Evolutionary conservation across 1,284 basidiomycete species (phyloP).

Genomic region (Ganoderma sp.): DNA sequence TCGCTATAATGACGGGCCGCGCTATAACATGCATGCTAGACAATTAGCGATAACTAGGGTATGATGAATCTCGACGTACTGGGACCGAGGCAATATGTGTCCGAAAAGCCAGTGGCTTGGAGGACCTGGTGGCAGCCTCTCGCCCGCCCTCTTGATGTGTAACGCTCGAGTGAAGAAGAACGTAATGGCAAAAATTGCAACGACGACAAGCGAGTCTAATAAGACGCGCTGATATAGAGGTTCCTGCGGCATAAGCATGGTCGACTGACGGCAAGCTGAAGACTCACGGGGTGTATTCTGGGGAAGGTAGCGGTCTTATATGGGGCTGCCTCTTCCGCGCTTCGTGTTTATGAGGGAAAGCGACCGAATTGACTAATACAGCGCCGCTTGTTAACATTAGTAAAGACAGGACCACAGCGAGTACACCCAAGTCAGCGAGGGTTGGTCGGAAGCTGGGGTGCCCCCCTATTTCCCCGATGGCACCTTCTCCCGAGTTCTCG

Average conservation of each 20-base stretch:
- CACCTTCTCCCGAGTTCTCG: constrained; percentile 1
- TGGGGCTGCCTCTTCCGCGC: not conserved
- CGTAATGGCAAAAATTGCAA: constrained; percentile 1
- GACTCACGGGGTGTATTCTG: not conserved
- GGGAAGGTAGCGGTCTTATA: not conserved
- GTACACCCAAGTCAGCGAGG: not conserved
- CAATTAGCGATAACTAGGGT: too few relatives aligned
- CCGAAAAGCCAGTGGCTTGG: constrained; percentile 34
- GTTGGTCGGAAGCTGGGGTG: constrained; percentile 1
- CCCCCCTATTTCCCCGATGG: not conserved
- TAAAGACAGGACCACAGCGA: not conserved
- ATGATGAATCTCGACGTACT: constrained; percentile 20
- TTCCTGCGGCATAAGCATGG: not conserved
- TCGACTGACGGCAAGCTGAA: not conserved
- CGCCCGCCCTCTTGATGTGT: constrained; percentile 6
- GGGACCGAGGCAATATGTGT: constrained; percentile 22
- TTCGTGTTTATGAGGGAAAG: not conserved
- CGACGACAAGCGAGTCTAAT: constrained; percentile 5
- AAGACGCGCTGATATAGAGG: not conserved
- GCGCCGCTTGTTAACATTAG: not conserved
- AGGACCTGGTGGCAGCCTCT: constrained; percentile 30
- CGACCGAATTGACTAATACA: not conserved
- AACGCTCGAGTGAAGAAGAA: constrained; percentile 3
- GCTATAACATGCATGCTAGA: constrained; percentile 10
- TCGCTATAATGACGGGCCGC: constrained; percentile 22